phyloP scores from a whole-genome alignment of 371 early-diverging fungal genomes.

The Paraphysoderma sedebokerense region DNA sequence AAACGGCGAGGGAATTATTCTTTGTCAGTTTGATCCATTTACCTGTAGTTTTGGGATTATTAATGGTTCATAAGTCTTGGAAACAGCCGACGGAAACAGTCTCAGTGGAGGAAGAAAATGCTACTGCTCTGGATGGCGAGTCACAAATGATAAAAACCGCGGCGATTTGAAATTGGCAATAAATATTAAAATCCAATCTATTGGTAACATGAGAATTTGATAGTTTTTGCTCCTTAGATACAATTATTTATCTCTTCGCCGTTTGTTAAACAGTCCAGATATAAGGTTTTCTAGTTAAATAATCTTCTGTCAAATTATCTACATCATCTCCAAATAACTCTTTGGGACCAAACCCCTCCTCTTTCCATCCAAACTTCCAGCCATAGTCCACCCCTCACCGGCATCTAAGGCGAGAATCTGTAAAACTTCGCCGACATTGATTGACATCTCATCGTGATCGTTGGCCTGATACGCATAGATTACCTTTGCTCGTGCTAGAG shows the following conservation, averaged over 20 bases:
- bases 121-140: too few species aligned
- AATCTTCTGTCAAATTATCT: too few species aligned
- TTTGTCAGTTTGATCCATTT: constrained; percentile 78
- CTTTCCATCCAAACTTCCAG: not conserved
- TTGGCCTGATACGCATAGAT: not conserved
- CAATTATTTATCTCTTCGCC: too few species aligned
- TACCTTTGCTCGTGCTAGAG: too few species aligned
- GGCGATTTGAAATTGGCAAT: too few species aligned
- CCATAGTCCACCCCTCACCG: not conserved
- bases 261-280: too few species aligned
- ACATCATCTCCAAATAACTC: not conserved
- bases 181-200: too few species aligned
- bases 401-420: not conserved
- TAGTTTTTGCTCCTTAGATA: too few species aligned
- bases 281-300: too few species aligned
- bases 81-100: constrained; percentile 1
- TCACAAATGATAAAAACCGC: too few species aligned
- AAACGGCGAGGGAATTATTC: constrained; percentile 69
- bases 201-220: too few species aligned
- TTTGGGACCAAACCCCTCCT: not conserved
- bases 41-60: constrained; percentile 61
- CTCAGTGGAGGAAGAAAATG: too few species aligned
- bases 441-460: not conserved
- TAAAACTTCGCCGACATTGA: not conserved
- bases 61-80: constrained; percentile 87